These are phyloP conservation scores for Dactylella cylindrospora DNA, from an alignment of 2,329 filamentous ascomycete genomes.

Conservation along the genomic window DNA sequence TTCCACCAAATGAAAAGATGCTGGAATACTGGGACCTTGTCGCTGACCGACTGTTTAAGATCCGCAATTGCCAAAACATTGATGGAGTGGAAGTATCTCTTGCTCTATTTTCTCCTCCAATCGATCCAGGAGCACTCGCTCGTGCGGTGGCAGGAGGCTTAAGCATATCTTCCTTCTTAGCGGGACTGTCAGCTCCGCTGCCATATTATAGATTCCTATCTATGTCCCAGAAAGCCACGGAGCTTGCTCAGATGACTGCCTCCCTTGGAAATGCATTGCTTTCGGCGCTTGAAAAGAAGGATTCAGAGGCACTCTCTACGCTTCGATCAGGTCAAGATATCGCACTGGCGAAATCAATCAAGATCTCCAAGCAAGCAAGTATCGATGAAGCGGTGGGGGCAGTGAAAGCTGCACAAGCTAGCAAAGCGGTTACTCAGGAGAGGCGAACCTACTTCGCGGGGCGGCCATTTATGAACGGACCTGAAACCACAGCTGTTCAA, in stretches of 20 bases:
- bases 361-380: slow-evolving; percentile 42
- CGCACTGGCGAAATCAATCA: slow-evolving; percentile 25
- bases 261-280: slow-evolving; percentile 44
- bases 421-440: not conserved
- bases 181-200: slow-evolving; percentile 46
- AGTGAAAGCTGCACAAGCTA: slow-evolving; percentile 19
- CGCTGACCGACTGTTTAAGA: slow-evolving; percentile 51
- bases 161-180: slow-evolving; percentile 28
- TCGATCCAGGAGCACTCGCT: slow-evolving; percentile 49
- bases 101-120: slow-evolving; percentile 49
- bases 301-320: slow-evolving; percentile 45
- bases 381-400: slow-evolving; percentile 43
- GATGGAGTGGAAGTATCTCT: slow-evolving; percentile 47
- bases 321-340: slow-evolving; percentile 44
- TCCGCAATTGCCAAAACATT: slow-evolving; percentile 50
- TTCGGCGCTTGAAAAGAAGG: slow-evolving; percentile 46
- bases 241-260: slow-evolving; percentile 47
- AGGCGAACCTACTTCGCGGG: not conserved
- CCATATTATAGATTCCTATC: slow-evolving; percentile 50
- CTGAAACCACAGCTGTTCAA: not conserved
- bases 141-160: slow-evolving; percentile 45
- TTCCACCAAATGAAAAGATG: slow-evolving; percentile 49
- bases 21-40: slow-evolving; percentile 46
- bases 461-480: not conserved
- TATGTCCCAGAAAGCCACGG: slow-evolving; percentile 47